phyloP scores from a whole-genome alignment of 2,329 filamentous ascomycete species.

The Cytospora piceicola region DNA sequence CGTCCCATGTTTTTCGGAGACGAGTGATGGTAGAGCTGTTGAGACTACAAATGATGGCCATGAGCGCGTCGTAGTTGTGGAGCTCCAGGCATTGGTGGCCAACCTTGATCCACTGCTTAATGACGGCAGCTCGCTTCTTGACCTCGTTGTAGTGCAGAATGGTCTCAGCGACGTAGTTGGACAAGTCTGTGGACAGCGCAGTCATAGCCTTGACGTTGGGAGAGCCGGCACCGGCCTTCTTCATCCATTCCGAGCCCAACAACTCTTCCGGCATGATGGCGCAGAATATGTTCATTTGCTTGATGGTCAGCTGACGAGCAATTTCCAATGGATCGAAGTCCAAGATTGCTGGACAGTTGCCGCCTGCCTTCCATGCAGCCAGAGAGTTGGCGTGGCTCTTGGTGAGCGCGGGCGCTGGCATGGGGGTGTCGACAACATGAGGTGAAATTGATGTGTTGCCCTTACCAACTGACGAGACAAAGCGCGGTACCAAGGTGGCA shows the following conservation, averaged over 20 bases:
- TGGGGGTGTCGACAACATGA: constrained; percentile 71
- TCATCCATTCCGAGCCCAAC: constrained; percentile 90
- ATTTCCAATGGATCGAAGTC: constrained; percentile 93
- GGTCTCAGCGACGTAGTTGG: constrained; percentile 89
- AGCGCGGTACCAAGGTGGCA: constrained; percentile 76
- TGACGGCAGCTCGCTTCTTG: constrained; percentile 86
- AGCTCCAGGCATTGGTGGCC: constrained; percentile 83
- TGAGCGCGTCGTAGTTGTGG: constrained; percentile 94
- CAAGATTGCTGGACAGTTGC: constrained; percentile 71
- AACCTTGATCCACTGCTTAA: constrained; percentile 99
- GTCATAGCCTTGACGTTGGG: constrained; percentile 95
- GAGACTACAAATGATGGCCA: constrained; percentile 94
- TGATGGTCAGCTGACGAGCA: constrained; percentile 88
- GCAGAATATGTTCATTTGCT: constrained; percentile 90
- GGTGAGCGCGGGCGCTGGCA: constrained; percentile 71
- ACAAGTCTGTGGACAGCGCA: constrained; percentile 85
- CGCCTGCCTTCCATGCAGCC: constrained; percentile 73
- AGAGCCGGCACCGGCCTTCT: constrained; percentile 76
- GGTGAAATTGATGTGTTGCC: constrained; percentile 75
- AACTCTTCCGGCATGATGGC: constrained; percentile 91
- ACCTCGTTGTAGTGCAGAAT: constrained; percentile 87
- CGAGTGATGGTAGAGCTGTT: constrained; percentile 91
- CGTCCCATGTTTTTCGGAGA: constrained; percentile 89
- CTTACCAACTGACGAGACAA: constrained; percentile 87
- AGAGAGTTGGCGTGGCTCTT: constrained; percentile 78